A percentile compares a stretch with the other conserved stretches of the same genome.
phyloP scores from a whole-genome alignment of 805 yeast species.

The Wickerhamomyces strasburgensis region DNA sequence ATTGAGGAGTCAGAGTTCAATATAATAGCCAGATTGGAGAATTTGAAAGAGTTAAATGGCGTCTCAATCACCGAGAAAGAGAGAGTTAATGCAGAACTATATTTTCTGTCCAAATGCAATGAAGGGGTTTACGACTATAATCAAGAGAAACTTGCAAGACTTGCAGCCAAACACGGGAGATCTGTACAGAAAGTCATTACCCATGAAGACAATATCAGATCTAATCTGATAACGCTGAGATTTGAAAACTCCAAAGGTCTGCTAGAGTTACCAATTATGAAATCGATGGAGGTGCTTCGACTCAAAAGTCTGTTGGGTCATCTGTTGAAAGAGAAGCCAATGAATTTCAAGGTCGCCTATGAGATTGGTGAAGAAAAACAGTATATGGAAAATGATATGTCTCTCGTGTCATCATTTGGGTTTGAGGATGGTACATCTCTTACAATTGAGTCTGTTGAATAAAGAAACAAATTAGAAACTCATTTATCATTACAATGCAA shows the following conservation, averaged over 20 bases:
- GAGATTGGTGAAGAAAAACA: constrained; percentile 20
- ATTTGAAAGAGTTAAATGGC: constrained; percentile 51
- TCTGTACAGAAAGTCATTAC: not conserved
- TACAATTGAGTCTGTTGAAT: constrained; percentile 4
- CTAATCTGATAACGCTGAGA: constrained; percentile 3
- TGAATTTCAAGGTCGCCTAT: constrained; percentile 23
- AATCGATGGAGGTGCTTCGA: constrained; percentile 31
- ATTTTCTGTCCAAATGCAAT: constrained; percentile 48
- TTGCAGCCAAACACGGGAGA: constrained; percentile 35
- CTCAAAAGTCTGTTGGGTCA: constrained; percentile 30
- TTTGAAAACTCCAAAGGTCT: constrained; percentile 1
- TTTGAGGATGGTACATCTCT: constrained; percentile 17
- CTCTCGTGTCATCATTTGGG: constrained; percentile 21
- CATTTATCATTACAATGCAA: constrained; percentile 2
- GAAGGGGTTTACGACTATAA: constrained; percentile 25
- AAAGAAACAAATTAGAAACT: not conserved
- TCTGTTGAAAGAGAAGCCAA: constrained; percentile 19
- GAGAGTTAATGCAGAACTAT: constrained; percentile 62
- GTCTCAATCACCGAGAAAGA: constrained; percentile 40
- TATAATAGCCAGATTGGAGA: constrained; percentile 42
- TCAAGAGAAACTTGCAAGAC: constrained; percentile 35
- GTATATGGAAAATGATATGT: constrained; percentile 20
- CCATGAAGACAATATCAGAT: constrained; percentile 1
- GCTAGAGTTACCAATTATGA: constrained; percentile 18
- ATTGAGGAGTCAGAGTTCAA: constrained; percentile 26